Base-by-base conservation (phyloP, 148 eudicot genomes). In the Heliosperma pusillum region DNA sequence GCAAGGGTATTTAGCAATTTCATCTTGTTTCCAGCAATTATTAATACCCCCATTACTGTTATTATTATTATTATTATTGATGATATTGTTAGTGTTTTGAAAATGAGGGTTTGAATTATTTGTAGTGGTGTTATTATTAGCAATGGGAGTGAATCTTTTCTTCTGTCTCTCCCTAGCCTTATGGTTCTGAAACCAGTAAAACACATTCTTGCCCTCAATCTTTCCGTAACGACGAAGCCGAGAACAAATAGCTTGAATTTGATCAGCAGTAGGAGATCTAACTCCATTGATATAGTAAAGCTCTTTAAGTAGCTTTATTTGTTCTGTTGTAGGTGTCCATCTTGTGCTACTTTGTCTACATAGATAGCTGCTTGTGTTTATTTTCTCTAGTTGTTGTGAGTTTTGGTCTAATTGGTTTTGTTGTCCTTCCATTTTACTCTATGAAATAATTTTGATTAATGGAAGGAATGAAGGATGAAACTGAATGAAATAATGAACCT, bases 161-260 rank as follows among this genome's bases (percentile, higher is more conserved):
- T 92, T 95, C 86, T 95, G 99, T 59, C 99, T 83, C 59, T 95
- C 99, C 29, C 99, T 86, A 36, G 99, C 99, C 72, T 95, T 95
- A 40, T 95, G 99, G 66, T 95, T 95, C 80, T 95, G 99, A 62
- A 95, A 95, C 99, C 99, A 95, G 52, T 95, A 95, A 20, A 95
- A 95, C 45, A 95, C 99, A 81, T 95, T 95, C 77, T 95, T 95
- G 52, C 97, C 99, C 57, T 95, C 99, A 68, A 95, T 92, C 87
- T 95, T 95, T 0, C 99, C 99, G 65, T 92, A 92, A 78, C 91
- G 94, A 17, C 97, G 78, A 3, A 95, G 80, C 81, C 87, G 82
- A 40, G 91, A 87, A 12, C 97, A 92, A 55, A 95, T 95, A 76
- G 85, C 84, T 77, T 95, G 99, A 72, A 95, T 92, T 76, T 92